Evolutionary conservation across 2,329 filamentous ascomycete genomes (phyloP).

Genomic region (Trichoderma asperellum): DNA sequence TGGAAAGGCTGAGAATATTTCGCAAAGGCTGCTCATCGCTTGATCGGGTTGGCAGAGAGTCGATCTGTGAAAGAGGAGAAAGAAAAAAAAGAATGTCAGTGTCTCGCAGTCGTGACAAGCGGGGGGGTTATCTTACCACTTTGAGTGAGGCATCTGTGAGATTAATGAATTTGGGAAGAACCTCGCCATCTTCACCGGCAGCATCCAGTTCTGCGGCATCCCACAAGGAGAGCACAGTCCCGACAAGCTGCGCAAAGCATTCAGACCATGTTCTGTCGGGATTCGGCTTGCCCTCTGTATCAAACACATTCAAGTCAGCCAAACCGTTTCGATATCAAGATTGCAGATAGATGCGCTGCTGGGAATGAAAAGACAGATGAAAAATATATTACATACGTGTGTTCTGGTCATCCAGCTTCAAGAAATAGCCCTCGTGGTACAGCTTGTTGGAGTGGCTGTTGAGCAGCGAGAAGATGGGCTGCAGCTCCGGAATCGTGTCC

Average conservation of each 20-base stretch:
- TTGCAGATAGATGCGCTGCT: background rate
- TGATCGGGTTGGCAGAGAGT: conserved; percentile 84
- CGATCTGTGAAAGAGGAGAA: conserved; percentile 61
- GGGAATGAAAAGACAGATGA: background rate
- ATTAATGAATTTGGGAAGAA: conserved; percentile 92
- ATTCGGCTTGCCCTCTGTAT: conserved; percentile 80
- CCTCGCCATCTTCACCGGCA: conserved; percentile 81
- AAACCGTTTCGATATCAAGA: background rate
- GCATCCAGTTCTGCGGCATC: conserved; percentile 90
- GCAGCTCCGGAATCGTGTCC: conserved; percentile 89
- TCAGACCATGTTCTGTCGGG: conserved; percentile 89
- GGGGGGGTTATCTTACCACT: conserved; percentile 67
- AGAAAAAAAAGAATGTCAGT: conserved; percentile 23
- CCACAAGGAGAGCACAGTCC: conserved; percentile 93
- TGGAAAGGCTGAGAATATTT: conserved; percentile 94
- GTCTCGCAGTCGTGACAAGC: background rate
- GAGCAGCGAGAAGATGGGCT: conserved; percentile 90
- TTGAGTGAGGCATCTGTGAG: conserved; percentile 96
- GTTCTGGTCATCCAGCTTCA: conserved; percentile 95
- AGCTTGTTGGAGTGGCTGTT: conserved; percentile 96
- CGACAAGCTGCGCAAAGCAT: conserved; percentile 95
- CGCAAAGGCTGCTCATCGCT: conserved; percentile 78
- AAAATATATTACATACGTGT: conserved; percentile 63
- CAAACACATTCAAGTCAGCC: conserved; percentile 24
- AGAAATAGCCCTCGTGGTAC: conserved; percentile 96